phyloP scores from a whole-genome alignment of 2,329 filamentous ascomycete species.

The Hypoxylon sp. region DNA sequence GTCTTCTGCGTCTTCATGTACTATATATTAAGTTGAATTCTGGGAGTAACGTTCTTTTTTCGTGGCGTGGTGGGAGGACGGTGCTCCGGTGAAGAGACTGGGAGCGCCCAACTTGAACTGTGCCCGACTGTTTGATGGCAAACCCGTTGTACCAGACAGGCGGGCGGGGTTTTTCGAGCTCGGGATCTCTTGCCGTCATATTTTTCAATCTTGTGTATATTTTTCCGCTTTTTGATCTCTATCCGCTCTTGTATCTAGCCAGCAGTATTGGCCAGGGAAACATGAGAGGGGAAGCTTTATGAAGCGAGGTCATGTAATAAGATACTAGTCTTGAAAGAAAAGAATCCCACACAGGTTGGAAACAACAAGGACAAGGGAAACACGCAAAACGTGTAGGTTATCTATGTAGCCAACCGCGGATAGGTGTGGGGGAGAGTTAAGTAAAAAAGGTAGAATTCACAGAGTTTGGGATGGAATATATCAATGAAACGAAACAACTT shows the following conservation, averaged over 20 bases:
- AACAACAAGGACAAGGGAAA: slow-evolving; percentile 21
- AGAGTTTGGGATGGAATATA: slow-evolving; percentile 44
- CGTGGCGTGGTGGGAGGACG: slow-evolving; percentile 24
- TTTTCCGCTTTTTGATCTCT: slow-evolving; percentile 40
- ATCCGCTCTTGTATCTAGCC: slow-evolving; percentile 39
- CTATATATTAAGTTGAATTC: slow-evolving; percentile 40
- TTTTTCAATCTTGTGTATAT: slow-evolving; percentile 45
- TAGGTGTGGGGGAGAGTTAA: slow-evolving; percentile 31
- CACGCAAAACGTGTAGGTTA: slow-evolving; percentile 31
- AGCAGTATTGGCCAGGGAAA: slow-evolving; percentile 33
- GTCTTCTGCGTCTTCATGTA: slow-evolving; percentile 44
- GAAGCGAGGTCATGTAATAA: slow-evolving; percentile 44
- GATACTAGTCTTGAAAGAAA: slow-evolving; percentile 32
- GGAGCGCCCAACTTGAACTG: slow-evolving; percentile 25
- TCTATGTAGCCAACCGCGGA: slow-evolving; percentile 26
- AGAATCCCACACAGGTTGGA: slow-evolving; percentile 34
- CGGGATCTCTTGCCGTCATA: slow-evolving; percentile 33
- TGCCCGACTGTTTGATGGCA: slow-evolving; percentile 38
- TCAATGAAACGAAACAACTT: slow-evolving; percentile 47
- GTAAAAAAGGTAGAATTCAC: slow-evolving; percentile 41
- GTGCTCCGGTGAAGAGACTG: slow-evolving; percentile 26
- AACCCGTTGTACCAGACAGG: slow-evolving; percentile 35
- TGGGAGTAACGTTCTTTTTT: slow-evolving; percentile 31
- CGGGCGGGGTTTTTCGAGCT: slow-evolving; percentile 39
- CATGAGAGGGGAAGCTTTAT: slow-evolving; percentile 31